Evolutionary conservation across 768 basidiomycete species (phyloP).

Genomic region (Coprinopsis strossmayeri): DNA sequence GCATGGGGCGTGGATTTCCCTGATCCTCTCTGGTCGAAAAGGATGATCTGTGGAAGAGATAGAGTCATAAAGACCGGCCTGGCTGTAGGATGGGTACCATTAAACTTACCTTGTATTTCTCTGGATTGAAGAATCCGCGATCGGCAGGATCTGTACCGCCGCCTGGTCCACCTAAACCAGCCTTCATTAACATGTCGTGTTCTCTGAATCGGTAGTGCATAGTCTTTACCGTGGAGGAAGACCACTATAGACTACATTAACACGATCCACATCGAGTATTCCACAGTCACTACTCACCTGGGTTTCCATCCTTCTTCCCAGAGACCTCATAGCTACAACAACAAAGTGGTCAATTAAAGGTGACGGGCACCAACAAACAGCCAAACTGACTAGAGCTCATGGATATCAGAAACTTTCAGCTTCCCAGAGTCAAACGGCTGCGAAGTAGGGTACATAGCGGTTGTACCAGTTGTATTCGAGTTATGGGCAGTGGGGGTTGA

Average conservation of each 20-base stretch:
- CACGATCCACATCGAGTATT: not conserved
- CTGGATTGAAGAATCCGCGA: slow-evolving; percentile 75
- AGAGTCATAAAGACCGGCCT: not conserved
- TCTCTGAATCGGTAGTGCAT: slow-evolving; percentile 7
- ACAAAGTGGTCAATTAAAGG: slow-evolving; percentile 6
- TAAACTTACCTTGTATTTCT: slow-evolving; percentile 65
- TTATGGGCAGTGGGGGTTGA: not conserved
- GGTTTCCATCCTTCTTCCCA: slow-evolving; percentile 70
- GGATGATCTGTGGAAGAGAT: slow-evolving; percentile 50
- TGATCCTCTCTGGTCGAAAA: slow-evolving; percentile 86
- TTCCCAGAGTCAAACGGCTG: slow-evolving; percentile 58
- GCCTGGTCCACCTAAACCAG: slow-evolving; percentile 64
- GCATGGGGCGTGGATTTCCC: slow-evolving; percentile 85
- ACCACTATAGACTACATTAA: slow-evolving; percentile 40
- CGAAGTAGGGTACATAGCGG: slow-evolving; percentile 57
- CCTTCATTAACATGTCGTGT: not conserved
- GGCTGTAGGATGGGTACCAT: no score
- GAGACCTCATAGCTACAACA: slow-evolving; percentile 66
- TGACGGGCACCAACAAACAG: not conserved
- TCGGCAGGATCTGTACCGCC: slow-evolving; percentile 66
- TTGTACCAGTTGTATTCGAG: not conserved
- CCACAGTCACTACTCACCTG: slow-evolving; percentile 39
- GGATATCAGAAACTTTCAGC: slow-evolving; percentile 68
- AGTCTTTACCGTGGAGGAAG: slow-evolving; percentile 61
- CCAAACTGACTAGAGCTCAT: slow-evolving; percentile 60